Evolutionary conservation across 352 stramenopile genomes (phyloP).

Genomic region (Globisporangium lucens): DNA sequence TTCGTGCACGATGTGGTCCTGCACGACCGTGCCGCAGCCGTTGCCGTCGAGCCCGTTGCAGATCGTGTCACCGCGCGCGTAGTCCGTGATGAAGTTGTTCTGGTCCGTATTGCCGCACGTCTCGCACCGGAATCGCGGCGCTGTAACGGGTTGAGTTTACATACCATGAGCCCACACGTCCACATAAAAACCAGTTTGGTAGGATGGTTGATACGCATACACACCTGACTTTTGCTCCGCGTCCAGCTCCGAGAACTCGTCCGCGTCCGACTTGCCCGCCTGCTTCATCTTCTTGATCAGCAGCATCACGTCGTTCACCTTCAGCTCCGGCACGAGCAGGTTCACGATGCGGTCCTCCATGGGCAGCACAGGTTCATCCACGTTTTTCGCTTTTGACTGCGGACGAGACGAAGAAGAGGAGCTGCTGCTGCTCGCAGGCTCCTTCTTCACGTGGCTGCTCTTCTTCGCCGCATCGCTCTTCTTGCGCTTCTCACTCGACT

Average conservation of each 20-base stretch:
- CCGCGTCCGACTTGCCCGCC: slow-evolving; percentile 82
- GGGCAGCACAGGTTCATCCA: slow-evolving; percentile 55
- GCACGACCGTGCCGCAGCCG: slow-evolving; percentile 92
- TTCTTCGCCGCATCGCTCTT: slow-evolving; percentile 40
- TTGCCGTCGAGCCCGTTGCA: slow-evolving; percentile 86
- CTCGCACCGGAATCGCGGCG: slow-evolving; percentile 79
- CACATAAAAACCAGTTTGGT: too few species aligned
- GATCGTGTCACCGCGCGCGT: slow-evolving; percentile 84
- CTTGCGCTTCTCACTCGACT: slow-evolving; percentile 40
- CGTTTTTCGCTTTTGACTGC: slow-evolving; percentile 36
- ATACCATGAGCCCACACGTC: background rate
- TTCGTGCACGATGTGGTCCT: slow-evolving; percentile 96
- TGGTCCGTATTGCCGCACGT: slow-evolving; percentile 87
- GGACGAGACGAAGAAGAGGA: slow-evolving; percentile 12
- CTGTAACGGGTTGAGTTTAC: slow-evolving; percentile 24
- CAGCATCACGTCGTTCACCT: slow-evolving; percentile 86
- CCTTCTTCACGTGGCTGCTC: slow-evolving; percentile 32
- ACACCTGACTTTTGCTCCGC: slow-evolving; percentile 82
- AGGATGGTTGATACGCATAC: background rate
- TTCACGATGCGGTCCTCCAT: slow-evolving; percentile 89
- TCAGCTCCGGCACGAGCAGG: slow-evolving; percentile 78
- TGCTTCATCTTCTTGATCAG: slow-evolving; percentile 90
- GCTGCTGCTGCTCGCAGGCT: slow-evolving; percentile 20
- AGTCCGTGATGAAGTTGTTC: slow-evolving; percentile 90
- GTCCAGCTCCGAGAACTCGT: slow-evolving; percentile 86